Evolutionary conservation across 805 yeast species (phyloP), one percentile per base, ranked within the genome.

Genomic region (Yarrowia hollandica): DNA sequence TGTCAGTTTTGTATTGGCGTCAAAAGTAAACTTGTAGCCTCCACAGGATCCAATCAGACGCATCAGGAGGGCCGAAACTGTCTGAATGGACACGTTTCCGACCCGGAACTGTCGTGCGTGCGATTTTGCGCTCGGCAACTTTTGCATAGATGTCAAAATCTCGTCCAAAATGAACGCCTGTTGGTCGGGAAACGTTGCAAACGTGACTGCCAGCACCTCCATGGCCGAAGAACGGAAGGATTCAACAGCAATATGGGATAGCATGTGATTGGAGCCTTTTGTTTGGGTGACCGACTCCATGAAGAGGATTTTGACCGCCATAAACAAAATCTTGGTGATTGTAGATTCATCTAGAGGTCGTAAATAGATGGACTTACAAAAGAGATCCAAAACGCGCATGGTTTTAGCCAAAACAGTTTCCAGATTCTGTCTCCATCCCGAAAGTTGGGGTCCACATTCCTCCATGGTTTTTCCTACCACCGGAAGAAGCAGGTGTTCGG

Each of bases 111-210:
- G 80, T 50, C 83, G 72, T 0, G 83, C 75, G 4, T 64, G 60
- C 0, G 69, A 38, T 63, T 80, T 83, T 25, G 75, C 74, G 0
- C 72, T 69, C 0, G 87, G 80, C 3, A 84, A 64, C 19, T 73
- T 75, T 46, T 79, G 81, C 57, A 83, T 71, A 59, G 78, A 79
- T 1, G 77, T 70, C 11, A 85, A 64, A 1, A 86, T 64, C 67
- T 89, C 94, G 57, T 79, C 79, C 7, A 88, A 64, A 5, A 89
- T 76, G 65, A 84, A 85, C 1, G 71, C 70, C 59, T 87, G 72
- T 65, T 89, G 95, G 37, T 77, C 79, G 41, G 54, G 30, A 16
- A 66, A 65, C 2, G 41, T 22, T 2, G 67, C 63, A 58, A 71
- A 72, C 4, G 73, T 68, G 4, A 65, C 61, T 0, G 60, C 11